Base-by-base conservation (phyloP, 306 rosid species). In the Crataegus laevigata region DNA sequence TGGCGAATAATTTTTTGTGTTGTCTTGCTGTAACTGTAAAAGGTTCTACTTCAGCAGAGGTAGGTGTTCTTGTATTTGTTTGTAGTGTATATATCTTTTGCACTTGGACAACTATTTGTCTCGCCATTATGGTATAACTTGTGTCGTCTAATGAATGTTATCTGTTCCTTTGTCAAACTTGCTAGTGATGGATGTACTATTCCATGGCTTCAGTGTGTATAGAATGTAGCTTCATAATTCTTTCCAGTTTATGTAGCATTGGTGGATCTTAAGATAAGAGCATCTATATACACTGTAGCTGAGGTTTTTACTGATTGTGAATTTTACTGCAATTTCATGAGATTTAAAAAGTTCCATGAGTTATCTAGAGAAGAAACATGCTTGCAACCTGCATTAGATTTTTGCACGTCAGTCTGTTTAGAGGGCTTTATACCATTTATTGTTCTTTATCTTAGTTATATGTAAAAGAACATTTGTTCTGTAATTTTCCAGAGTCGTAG, bases 401-500 rank as follows among this genome's bases (percentile, higher is more conserved):
- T 12, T 74, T 6, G 4, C 21, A 45, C 7, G 22, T 12, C 26
- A 69, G 36, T 63, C 43, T n/a, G 26, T 73, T 63, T 36, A 11
- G 21, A 25, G 32, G 67, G 24, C 43, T 57, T 22, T 42, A 15
- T 57, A 17, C 3, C 21, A 26, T 6, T 22, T 25, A 59, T 18
- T 45, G 72, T 13, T 65, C 32, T 25, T 25, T 75, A 43, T 50
- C 32, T 42, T 25, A 24, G n/a, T 21, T 77, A 22, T 71, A 12
- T 50, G 6, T 26, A 26, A 4, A 36, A 57, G 51, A 18, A 57
- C 22, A n/a, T 61, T 34, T 77, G 67, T 45, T 42, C 66, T 88
- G 80, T 24, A 25, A 54, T 81, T 74, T 69, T 81, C 74, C 76
- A 94, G 99, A 88, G 66, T 68, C 88, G 58, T 68, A 90, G 82